A percentile compares a stretch with the other conserved stretches of the same genome.
Conservation (phyloP, 2,329 filamentous ascomycete species). For the Scedosporium dehoogii region DNA sequence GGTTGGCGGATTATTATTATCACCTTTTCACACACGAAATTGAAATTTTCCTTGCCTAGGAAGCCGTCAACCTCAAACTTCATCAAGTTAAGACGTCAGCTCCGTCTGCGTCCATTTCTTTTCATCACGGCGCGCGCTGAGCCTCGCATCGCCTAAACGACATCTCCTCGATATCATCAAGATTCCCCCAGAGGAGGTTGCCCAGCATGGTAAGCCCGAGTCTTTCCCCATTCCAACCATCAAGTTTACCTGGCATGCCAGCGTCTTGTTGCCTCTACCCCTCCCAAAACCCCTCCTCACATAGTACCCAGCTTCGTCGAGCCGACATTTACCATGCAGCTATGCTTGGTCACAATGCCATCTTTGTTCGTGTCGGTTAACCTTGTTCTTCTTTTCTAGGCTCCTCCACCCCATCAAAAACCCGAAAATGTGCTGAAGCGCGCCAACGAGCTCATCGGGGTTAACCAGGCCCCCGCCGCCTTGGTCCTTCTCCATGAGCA, state of each 20-base stretch:
- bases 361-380: neutral
- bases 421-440: constrained; percentile 99
- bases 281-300: constrained; percentile 3
- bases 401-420: constrained; percentile 93
- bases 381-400: constrained; percentile 38
- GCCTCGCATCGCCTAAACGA: neutral
- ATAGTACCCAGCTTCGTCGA: neutral
- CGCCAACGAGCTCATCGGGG: constrained; percentile 96
- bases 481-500: constrained; percentile 96
- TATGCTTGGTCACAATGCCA: neutral
- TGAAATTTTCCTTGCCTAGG: constrained; percentile 6
- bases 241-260: neutral
- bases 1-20: neutral
- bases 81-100: constrained; percentile 1
- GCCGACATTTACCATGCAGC: neutral
- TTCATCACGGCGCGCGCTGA: constrained; percentile 4
- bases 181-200: constrained; percentile 8
- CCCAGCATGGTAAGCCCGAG: constrained; percentile 21
- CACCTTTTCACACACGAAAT: constrained; percentile 6
- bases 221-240: neutral
- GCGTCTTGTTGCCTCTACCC: constrained; percentile 9
- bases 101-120: neutral
- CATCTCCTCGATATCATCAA: constrained; percentile 6
- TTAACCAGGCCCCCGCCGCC: constrained; percentile 85
- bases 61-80: neutral